These are phyloP conservation scores for Podospora didyma DNA, from an alignment of 495 filamentous ascomycete genomes.

Conservation along the genomic window DNA sequence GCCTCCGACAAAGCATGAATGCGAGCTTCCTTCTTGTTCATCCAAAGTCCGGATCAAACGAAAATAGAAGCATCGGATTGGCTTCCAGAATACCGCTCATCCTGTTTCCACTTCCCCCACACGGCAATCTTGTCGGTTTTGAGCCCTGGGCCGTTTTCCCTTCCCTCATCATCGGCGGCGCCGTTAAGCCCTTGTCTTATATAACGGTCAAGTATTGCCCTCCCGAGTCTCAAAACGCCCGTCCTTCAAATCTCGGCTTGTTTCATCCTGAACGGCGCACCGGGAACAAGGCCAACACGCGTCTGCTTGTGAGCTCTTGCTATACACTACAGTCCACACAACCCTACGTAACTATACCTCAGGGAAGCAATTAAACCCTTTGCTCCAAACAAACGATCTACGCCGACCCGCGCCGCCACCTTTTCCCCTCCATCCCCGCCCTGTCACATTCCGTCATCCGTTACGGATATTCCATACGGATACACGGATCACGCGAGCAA, in stretches of 20 bases:
- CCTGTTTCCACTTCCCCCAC: conserved; percentile 12
- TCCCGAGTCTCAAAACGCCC: conserved; percentile 1
- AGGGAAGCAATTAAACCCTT: neutral
- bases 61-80: conserved; percentile 14
- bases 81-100: conserved; percentile 9
- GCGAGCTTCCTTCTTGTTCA: conserved; percentile 4
- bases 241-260: conserved; percentile 8
- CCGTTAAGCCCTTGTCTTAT: neutral
- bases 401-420: neutral
- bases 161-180: neutral
- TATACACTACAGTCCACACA: too few species aligned
- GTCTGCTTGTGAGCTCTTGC: neutral
- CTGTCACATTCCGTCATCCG: neutral
- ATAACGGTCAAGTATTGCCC: neutral
- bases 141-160: neutral
- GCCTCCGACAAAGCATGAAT: neutral
- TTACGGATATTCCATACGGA: too few species aligned
- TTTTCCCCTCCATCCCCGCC: too few species aligned
- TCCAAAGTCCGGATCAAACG: conserved; percentile 9
- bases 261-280: conserved; percentile 8
- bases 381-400: conserved; percentile 4
- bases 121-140: neutral
- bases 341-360: neutral
- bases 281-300: neutral
- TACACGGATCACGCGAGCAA: too few species aligned